These are phyloP conservation scores for Colletotrichum sp. DNA, from an alignment of 2,329 filamentous ascomycete genomes.

Conservation along the genomic window DNA sequence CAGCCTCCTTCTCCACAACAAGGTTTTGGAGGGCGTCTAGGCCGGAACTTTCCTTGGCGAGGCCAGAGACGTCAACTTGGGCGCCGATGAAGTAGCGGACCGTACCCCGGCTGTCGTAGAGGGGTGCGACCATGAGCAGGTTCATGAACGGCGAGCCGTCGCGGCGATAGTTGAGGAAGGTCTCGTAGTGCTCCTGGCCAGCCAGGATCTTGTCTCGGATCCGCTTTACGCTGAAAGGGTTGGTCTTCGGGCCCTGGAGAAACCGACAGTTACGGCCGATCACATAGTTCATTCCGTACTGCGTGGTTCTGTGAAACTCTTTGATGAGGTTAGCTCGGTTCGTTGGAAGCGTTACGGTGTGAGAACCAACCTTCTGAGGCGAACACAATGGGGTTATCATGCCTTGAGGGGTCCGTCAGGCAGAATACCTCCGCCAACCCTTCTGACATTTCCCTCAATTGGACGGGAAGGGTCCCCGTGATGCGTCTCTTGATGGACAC, in stretches of 20 bases:
- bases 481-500: constrained; percentile 71
- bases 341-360: rapidly evolving
- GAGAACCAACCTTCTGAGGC: constrained; percentile 69
- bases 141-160: constrained; percentile 82
- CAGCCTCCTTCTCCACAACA: constrained; percentile 35
- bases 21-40: constrained; percentile 65
- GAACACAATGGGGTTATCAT: constrained; percentile 79
- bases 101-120: constrained; percentile 70
- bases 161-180: constrained; percentile 79
- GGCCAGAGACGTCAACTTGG: constrained; percentile 73
- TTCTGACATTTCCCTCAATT: constrained; percentile 73
- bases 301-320: constrained; percentile 76
- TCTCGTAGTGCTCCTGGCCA: constrained; percentile 75
- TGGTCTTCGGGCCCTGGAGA: constrained; percentile 76
- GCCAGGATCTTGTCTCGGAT: constrained; percentile 65
- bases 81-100: constrained; percentile 74
- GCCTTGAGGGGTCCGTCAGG: constrained; percentile 73
- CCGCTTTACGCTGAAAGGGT: constrained; percentile 64
- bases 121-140: constrained; percentile 74
- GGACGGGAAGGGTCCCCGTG: constrained; percentile 67
- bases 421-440: constrained; percentile 80
- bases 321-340: background rate
- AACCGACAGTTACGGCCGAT: constrained; percentile 82
- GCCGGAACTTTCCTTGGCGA: constrained; percentile 70
- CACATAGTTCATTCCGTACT: constrained; percentile 76